Evolutionary conservation across 805 yeast genomes (phyloP), one percentile per base, ranked within the genome.

Genomic region (Teunomyces gatunensis): DNA sequence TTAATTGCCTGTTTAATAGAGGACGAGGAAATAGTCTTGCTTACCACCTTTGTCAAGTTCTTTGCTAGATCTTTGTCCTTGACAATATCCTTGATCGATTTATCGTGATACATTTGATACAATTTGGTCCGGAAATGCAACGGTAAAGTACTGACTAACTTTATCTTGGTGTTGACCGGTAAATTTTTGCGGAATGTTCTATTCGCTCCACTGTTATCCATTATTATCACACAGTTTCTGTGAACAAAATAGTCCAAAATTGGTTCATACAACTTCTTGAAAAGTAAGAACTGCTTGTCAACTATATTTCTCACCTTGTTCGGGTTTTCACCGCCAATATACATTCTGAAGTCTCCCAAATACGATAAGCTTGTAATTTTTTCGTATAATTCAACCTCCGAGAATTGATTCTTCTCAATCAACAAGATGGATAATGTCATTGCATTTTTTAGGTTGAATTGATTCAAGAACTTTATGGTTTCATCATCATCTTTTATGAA

Each of bases 241-340:
- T 52, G 48, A 10, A 60, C 50, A 39, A 63, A 60, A 42, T 58
- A 60, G 25, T 55, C 53, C 32, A 61, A 47, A 37, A 84, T 64
- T 2, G 96, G 96, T n/a, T 73, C 68, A 60, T 94, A 94, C 58
- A 94, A 79, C 47, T 69, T 67, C 49, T 84, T 78, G 68, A 94
- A 94, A 52, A 80, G 77, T 15, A 69, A 67, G 52, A 80, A 77
- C 65, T 94, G 97, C 63, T 86, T 86, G 9, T 67, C 63, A 3
- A 94, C 98, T 51, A 94, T 94, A 62, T 94, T 94, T 42, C 74
- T 71, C 35, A 91, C 87, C 65, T 94, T 94, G 56, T 84, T 76
- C 4, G 97, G 97, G 63, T 94, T 88, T 64, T 94, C 99, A 1
- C 97, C 98, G 7, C 89, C 88, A 25, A 91, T 71, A 37, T 76